Conservation (phyloP, 805 yeast species). For the Candida insectorum region DNA sequence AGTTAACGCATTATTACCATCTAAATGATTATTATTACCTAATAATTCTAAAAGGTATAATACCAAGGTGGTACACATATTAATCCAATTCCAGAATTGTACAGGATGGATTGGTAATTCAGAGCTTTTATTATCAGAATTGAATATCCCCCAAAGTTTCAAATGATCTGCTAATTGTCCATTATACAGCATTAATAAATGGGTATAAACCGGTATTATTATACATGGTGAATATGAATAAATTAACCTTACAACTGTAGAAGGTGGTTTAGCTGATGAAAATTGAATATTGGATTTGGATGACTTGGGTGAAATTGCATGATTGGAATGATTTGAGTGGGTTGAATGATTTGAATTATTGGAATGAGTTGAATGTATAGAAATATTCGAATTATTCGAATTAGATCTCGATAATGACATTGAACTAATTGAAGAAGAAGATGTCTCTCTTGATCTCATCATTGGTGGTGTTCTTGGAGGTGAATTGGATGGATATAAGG, state of each 20-base stretch:
- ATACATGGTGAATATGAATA: conserved; percentile 93
- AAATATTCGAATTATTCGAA: conserved; percentile 6
- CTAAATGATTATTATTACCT: conserved; percentile 29
- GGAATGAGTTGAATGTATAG: conserved; percentile 5
- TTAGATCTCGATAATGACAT: conserved; percentile 8
- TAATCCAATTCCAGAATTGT: conserved; percentile 97
- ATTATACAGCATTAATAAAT: conserved; percentile 84
- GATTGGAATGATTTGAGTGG: conserved; percentile 9
- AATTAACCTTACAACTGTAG: conserved; percentile 50
- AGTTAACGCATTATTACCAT: conserved; percentile 33
- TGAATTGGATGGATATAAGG: conserved; percentile 31
- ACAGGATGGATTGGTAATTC: conserved; percentile 58
- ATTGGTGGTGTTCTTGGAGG: conserved; percentile 43
- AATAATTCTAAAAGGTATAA: conserved; percentile 77
- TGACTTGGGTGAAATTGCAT: conserved; percentile 8
- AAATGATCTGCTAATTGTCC: conserved; percentile 67
- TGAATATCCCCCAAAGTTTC: conserved; percentile 57
- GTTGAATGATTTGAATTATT: conserved; percentile 4
- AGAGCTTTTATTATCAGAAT: conserved; percentile 21
- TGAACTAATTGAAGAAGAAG: conserved; percentile 20
- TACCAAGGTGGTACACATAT: conserved; percentile 75
- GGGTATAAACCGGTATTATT: conserved; percentile 92
- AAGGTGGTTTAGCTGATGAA: conserved; percentile 15
- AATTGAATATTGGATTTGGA: conserved; percentile 3
- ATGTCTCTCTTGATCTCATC: conserved; percentile 30